Base-by-base conservation (phyloP, 495 filamentous ascomycete species). In the Aspergillus kassunensis region DNA sequence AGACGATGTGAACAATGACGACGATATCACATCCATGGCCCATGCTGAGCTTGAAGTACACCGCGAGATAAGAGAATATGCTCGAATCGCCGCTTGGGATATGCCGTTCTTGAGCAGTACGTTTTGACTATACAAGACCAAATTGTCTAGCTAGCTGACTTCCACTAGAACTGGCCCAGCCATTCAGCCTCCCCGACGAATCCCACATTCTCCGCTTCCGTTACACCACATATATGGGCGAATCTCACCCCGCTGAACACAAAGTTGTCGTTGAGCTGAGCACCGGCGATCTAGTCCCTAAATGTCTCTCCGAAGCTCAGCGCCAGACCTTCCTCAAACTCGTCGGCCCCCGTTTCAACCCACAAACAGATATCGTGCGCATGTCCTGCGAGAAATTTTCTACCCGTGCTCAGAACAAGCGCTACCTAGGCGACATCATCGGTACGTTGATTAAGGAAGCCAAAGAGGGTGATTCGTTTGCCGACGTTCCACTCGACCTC, bases 181-280 rank as follows among this genome's bases (percentile, higher is more conserved):
- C 88, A 29, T 97, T 96, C 71, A 72, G 75, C 29, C 67, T 74
- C 25, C 86, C 85, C 4, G 89, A 91, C 11, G 65, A 81, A 40
- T 66, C 70, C 40, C 74, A 84, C 41, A 76, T 87, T 56, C 80
- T 98, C 44, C 86, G 93, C 55, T 98, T 97, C 79, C 85, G 93
- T 61, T 96, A 96, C 72, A 97, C 95, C n/a, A 88, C 84, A 40
- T 97, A 97, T 69, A 82, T 97, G 80, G 95, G 95, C 55, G 93
- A 98, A 69, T 68, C 83, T 45, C 95, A 97, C 68, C 91, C 95
- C 0, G 90, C 91, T 11, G 86, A 90, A 65, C 80, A 82, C 46
- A 98, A 98, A 73, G 90, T 98, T 23, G 91, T 97, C 6, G 80
- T 97, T 23, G 90, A 96, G 65, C 93, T 97, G 60, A 79, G 73